A percentile compares a stretch with the other conserved stretches of the same genome.
Evolutionary conservation across 805 yeast species (phyloP).

Genomic region (Nakazawaea ambrosiae): DNA sequence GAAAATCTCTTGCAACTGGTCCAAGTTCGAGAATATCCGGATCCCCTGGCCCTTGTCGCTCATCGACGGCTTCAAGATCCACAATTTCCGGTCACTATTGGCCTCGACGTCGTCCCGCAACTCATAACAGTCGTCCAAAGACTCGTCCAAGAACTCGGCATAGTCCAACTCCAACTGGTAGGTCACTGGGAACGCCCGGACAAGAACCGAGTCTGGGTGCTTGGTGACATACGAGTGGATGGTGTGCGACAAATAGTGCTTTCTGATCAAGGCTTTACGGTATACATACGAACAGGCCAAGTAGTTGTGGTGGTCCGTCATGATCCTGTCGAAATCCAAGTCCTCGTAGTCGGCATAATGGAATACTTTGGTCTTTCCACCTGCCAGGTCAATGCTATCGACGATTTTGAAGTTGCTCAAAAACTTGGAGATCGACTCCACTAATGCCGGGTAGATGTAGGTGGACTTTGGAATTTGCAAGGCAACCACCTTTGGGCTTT

Average conservation of each 20-base stretch:
- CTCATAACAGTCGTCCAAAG: conserved; percentile 89
- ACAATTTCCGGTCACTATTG: conserved; percentile 42
- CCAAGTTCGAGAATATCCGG: conserved; percentile 68
- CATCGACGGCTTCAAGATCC: conserved; percentile 96
- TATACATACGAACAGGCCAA: conserved; percentile 75
- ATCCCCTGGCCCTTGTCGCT: conserved; percentile 97
- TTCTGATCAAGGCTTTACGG: conserved; percentile 85
- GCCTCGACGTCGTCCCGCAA: conserved; percentile 67
- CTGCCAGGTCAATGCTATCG: conserved; percentile 7
- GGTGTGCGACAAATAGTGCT: conserved; percentile 83
- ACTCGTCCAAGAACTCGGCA: conserved; percentile 92
- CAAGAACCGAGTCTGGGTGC: conserved; percentile 60
- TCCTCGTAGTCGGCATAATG: conserved; percentile 92
- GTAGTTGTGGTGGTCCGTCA: conserved; percentile 38
- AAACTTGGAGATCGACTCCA: conserved; percentile 25
- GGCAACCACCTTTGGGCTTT: conserved; percentile 17
- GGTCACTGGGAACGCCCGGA: conserved; percentile 61
- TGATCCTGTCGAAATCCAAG: conserved; percentile 63
- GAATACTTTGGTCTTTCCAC: conserved; percentile 33
- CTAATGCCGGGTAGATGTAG: conserved; percentile 31
- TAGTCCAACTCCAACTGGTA: conserved; percentile 84
- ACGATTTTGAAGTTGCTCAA: conserved; percentile 9
- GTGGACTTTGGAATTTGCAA: conserved; percentile 30
- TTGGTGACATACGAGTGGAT: conserved; percentile 70
- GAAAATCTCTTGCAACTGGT: conserved; percentile 76